Evolutionary conservation across 1,139 yeast species (phyloP), one percentile per base, ranked within the genome.

Genomic region (Pneumocystis canis): DNA sequence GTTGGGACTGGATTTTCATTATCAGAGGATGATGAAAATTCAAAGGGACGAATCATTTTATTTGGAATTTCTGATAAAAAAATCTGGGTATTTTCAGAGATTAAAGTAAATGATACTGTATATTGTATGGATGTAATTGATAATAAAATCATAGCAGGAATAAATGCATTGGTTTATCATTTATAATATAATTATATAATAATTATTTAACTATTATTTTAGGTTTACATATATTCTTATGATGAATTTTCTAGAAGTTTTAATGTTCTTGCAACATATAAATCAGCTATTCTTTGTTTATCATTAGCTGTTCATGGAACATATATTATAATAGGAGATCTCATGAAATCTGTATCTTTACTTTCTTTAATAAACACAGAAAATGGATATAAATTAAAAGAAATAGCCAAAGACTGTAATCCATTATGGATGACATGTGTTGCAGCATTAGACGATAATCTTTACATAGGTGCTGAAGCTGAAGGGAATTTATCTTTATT

Each of bases 341-440:
- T 68, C 58, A 68, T 67, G 69, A 67, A 67, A 62, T 64, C 67
- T 35, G 66, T 65, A 6, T 47, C 64, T 4, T 53, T 66, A 16
- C 63, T 67, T 9, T 33, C 60, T 58, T 18, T 54, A 35, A 32
- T 35, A 11, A 20, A 40, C 18, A 40, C 25, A 11, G 53, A 40
- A 40, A 40, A 32, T 56, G 47, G 58, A 25, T 59, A 60, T 41
- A 58, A 30, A 57, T 58, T 67, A 25, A 58, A 30, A 9, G 70
- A 66, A 60, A 61, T 67, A 16, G 65, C 68, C 3, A 61, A 68
- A n/a, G 65, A 68, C 53, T 67, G 58, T 58, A 65, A 63, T 16
- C 68, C 70, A n/a, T 60, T 67, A 63, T 68, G 70, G 70, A 67
- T 65, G 66, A 66, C 70, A 1, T 67, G 65, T 39, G 68, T 66